phyloP scores from a whole-genome alignment of 805 yeast genomes.

The Myxozyma geophila region DNA sequence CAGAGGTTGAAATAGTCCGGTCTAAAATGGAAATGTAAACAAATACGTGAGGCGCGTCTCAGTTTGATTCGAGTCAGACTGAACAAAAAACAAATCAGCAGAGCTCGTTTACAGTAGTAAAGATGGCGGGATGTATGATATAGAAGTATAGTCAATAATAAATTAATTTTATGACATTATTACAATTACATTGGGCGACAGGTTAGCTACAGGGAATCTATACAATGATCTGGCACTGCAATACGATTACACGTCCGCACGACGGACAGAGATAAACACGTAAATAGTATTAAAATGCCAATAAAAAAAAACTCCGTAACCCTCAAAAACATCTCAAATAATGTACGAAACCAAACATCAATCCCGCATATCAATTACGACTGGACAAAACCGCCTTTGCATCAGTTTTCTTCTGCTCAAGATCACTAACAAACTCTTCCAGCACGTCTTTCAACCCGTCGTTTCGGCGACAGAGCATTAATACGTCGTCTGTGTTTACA shows the following conservation, averaged over 20 bases:
- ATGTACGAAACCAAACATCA: neutral
- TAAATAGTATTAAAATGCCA: neutral
- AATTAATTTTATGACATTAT: too few relatives aligned
- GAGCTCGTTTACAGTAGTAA: too few relatives aligned
- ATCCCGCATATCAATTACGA: neutral
- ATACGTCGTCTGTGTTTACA: constrained; percentile 41
- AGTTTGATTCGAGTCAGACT: neutral
- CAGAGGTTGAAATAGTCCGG: neutral
- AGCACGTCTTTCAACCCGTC: constrained; percentile 39
- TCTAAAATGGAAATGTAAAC: neutral
- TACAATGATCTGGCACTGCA: too few relatives aligned
- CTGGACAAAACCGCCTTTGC: constrained; percentile 1
- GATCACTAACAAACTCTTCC: constrained; percentile 32
- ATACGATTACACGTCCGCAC: neutral
- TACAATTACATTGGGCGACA: too few relatives aligned
- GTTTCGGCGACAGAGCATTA: constrained; percentile 44
- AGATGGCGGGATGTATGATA: neutral
- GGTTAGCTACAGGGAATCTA: too few relatives aligned
- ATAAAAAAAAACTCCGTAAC: neutral
- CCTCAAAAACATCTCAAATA: neutral
- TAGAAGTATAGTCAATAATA: neutral
- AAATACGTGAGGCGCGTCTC: neutral
- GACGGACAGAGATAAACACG: neutral
- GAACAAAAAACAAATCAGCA: too few relatives aligned
- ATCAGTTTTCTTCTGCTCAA: constrained; percentile 16